A percentile compares a stretch with the other conserved stretches of the same genome.
Conservation (phyloP, 768 basidiomycete genomes). For the Peribolospora kevripleyi region DNA sequence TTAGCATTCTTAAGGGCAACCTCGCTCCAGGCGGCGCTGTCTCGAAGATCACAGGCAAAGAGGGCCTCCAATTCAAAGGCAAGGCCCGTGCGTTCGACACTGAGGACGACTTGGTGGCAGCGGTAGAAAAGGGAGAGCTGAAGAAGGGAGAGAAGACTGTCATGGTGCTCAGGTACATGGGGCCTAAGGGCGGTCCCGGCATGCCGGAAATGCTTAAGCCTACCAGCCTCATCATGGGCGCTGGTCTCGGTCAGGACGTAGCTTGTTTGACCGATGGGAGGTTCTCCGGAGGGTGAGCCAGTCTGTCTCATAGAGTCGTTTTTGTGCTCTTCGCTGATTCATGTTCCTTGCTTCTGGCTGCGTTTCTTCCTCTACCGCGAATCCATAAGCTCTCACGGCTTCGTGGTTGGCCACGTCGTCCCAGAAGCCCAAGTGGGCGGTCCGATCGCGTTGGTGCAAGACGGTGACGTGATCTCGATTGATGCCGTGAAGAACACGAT, state of each 20-base stretch:
- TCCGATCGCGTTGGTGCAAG: constrained; percentile 16
- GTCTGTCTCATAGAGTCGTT: background rate
- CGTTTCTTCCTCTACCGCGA: background rate
- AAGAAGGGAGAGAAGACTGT: constrained; percentile 93
- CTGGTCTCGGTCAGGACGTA: constrained; percentile 82
- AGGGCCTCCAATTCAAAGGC: constrained; percentile 68
- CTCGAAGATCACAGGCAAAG: constrained; percentile 89
- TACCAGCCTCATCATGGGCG: constrained; percentile 94
- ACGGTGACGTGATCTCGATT: constrained; percentile 36
- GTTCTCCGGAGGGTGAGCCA: constrained; percentile 80
- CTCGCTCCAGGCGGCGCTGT: constrained; percentile 89
- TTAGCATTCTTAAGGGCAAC: constrained; percentile 68
- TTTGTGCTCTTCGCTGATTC: constrained; percentile 9
- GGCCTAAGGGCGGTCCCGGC: constrained; percentile 91
- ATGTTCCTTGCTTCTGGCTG: background rate
- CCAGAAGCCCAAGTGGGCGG: constrained; percentile 22
- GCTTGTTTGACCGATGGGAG: constrained; percentile 93
- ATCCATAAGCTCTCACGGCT: constrained; percentile 19
- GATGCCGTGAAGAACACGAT: constrained; percentile 72
- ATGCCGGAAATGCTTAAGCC: constrained; percentile 27
- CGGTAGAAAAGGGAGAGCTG: constrained; percentile 67
- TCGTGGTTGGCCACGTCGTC: constrained; percentile 88
- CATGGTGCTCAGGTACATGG: constrained; percentile 79
- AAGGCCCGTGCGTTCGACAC: constrained; percentile 80
- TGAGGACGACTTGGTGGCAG: constrained; percentile 64